Percentiles rank a stretch among this genome's conserved stretches.
Evolutionary conservation across 2,329 filamentous ascomycete genomes (phyloP).

Genomic region (Pleurostoma richardsiae): DNA sequence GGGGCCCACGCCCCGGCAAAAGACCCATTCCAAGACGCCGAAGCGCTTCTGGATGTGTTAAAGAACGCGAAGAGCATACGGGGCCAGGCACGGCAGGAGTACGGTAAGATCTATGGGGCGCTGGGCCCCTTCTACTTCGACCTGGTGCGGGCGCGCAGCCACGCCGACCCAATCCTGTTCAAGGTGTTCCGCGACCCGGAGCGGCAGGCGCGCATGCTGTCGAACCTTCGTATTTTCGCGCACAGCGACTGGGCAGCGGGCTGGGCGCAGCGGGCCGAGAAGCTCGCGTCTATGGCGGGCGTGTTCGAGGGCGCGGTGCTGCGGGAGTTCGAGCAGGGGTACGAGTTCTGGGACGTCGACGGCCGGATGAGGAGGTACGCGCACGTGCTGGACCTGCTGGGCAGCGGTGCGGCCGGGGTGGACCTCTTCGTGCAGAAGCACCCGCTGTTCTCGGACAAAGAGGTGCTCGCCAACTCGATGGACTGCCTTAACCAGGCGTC

Average conservation of each 20-base stretch:
- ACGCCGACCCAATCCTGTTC: constrained; percentile 80
- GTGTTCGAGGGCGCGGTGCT: constrained; percentile 90
- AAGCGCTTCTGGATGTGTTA: constrained; percentile 64
- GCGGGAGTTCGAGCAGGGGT: constrained; percentile 88
- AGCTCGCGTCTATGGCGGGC: constrained; percentile 66
- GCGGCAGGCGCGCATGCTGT: constrained; percentile 83
- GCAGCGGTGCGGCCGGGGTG: constrained; percentile 72
- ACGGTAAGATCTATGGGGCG: constrained; percentile 83
- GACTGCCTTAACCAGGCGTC: constrained; percentile 73
- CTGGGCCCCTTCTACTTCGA: constrained; percentile 87
- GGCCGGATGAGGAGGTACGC: constrained; percentile 87
- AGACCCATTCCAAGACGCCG: constrained; percentile 51
- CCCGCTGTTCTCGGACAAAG: constrained; percentile 70
- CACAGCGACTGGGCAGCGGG: constrained; percentile 77
- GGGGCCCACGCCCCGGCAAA: constrained; percentile 18
- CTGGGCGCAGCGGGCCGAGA: constrained; percentile 65
- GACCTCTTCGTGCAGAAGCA: constrained; percentile 89
- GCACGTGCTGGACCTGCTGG: constrained; percentile 75
- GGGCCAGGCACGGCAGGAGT: constrained; percentile 83
- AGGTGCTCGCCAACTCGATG: constrained; percentile 66
- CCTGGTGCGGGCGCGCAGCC: constrained; percentile 64
- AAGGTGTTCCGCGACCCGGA: constrained; percentile 83
- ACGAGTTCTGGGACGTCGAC: constrained; percentile 82
- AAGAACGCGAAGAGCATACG: constrained; percentile 70
- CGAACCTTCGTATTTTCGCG: constrained; percentile 73